Conservation (phyloP, 2,329 filamentous ascomycete species). For the Arachnomyces sp. region DNA sequence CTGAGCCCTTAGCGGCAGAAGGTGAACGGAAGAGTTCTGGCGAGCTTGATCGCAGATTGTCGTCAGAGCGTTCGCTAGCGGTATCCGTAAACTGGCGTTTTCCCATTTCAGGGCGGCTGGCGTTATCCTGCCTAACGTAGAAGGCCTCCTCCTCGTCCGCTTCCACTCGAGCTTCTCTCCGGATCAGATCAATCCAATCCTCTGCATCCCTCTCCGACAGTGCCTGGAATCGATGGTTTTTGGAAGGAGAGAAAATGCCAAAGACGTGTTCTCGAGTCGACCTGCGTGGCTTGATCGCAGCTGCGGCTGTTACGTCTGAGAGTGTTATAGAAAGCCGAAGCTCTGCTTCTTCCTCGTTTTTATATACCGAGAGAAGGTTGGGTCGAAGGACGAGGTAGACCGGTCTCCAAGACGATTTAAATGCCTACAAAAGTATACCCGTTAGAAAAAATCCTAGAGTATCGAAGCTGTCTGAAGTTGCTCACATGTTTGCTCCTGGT, state of each 20-base stretch:
- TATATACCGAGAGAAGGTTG: slow-evolving; percentile 86
- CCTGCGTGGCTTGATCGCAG: slow-evolving; percentile 81
- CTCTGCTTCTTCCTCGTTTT: slow-evolving; percentile 80
- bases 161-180: slow-evolving; percentile 72
- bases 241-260: slow-evolving; percentile 81
- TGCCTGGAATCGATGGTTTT: slow-evolving; percentile 87
- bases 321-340: slow-evolving; percentile 82
- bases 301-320: slow-evolving; percentile 83
- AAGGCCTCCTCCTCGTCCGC: slow-evolving; percentile 82
- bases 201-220: slow-evolving; percentile 64
- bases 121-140: slow-evolving; percentile 19
- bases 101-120: slow-evolving; percentile 16
- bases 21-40: slow-evolving; percentile 26
- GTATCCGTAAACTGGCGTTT: slow-evolving; percentile 25
- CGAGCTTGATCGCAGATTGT: slow-evolving; percentile 28
- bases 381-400: slow-evolving; percentile 85
- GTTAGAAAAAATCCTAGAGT: slow-evolving; percentile 8
- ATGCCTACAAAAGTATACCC: slow-evolving; percentile 23
- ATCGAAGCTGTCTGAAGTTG: slow-evolving; percentile 5
- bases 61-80: slow-evolving; percentile 37
- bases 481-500: slow-evolving; percentile 87
- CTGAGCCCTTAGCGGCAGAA: slow-evolving; percentile 21
- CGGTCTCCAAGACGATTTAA: slow-evolving; percentile 73
- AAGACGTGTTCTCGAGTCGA: slow-evolving; percentile 82
- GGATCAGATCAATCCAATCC: slow-evolving; percentile 79